Conservation (phyloP, 768 basidiomycete species). For the Candolleomyces eurysporus region DNA sequence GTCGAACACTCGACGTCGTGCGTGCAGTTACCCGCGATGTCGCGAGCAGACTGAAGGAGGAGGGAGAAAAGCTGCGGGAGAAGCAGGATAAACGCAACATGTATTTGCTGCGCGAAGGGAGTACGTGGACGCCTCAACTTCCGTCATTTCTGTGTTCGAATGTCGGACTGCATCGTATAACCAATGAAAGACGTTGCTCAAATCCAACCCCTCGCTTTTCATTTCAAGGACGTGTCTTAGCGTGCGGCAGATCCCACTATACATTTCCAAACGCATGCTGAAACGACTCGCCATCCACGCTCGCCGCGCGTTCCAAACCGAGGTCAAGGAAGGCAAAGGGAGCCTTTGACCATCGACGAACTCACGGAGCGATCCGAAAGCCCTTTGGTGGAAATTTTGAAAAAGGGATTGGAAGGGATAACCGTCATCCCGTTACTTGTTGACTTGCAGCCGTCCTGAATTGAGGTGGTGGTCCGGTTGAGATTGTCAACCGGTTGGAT, state of each 20-base stretch:
- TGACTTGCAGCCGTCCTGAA: too few species aligned
- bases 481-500: too few species aligned
- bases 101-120: constrained; percentile 95
- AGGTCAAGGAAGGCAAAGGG: constrained; percentile 62
- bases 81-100: constrained; percentile 95
- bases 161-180: constrained; percentile 84
- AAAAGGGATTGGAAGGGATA: neutral
- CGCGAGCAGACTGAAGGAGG: constrained; percentile 85
- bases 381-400: too few species aligned
- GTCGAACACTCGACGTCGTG: constrained; percentile 87
- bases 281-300: constrained; percentile 87
- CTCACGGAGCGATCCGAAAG: constrained; percentile 36
- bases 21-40: constrained; percentile 89
- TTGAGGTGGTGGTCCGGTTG: too few species aligned
- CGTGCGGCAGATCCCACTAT: constrained; percentile 88
- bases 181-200: constrained; percentile 77
- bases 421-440: too few species aligned
- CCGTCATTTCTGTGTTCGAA: constrained; percentile 36
- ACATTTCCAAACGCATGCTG: constrained; percentile 84
- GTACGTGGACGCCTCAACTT: constrained; percentile 40
- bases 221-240: constrained; percentile 94
- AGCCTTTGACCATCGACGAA: constrained; percentile 72
- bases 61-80: constrained; percentile 77
- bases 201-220: constrained; percentile 90
- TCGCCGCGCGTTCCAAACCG: constrained; percentile 71